These are phyloP conservation scores for Neopestalotiopsis rosae DNA, from an alignment of 2,329 filamentous ascomycete genomes.

Conservation along the genomic window DNA sequence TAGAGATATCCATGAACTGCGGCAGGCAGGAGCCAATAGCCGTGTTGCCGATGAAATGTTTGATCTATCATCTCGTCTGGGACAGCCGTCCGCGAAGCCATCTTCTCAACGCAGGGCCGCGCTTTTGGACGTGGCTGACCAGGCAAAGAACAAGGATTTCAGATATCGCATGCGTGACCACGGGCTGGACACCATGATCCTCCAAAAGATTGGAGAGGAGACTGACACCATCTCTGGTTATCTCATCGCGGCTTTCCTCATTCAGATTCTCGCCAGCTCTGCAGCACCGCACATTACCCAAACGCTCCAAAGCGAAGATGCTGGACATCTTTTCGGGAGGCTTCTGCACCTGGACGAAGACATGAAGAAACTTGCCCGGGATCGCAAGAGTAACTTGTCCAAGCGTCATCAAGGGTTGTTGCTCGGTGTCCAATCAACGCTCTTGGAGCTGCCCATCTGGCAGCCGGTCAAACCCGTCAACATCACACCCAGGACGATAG, in stretches of 20 bases:
- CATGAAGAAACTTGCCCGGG: constrained; percentile 65
- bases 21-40: constrained; percentile 70
- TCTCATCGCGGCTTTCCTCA: constrained; percentile 66
- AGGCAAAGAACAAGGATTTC: constrained; percentile 67
- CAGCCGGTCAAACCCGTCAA: constrained; percentile 51
- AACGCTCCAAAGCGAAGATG: constrained; percentile 59
- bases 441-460: constrained; percentile 66
- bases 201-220: constrained; percentile 64
- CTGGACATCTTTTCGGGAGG: constrained; percentile 58
- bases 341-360: constrained; percentile 61
- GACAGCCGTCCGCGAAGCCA: constrained; percentile 49
- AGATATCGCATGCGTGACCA: constrained; percentile 75
- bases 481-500: constrained; percentile 67
- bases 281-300: constrained; percentile 64
- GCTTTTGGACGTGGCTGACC: constrained; percentile 64
- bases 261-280: constrained; percentile 66
- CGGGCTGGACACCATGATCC: constrained; percentile 71
- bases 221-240: constrained; percentile 68
- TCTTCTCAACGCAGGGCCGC: constrained; percentile 62
- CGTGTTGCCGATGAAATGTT: constrained; percentile 70
- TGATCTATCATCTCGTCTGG: constrained; percentile 67
- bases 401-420: constrained; percentile 65
- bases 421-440: constrained; percentile 54
- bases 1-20: constrained; percentile 68
- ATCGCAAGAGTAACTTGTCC: constrained; percentile 72